Base-by-base conservation (phyloP, 1,284 basidiomycete species). In the Ganoderma lingzhi region DNA sequence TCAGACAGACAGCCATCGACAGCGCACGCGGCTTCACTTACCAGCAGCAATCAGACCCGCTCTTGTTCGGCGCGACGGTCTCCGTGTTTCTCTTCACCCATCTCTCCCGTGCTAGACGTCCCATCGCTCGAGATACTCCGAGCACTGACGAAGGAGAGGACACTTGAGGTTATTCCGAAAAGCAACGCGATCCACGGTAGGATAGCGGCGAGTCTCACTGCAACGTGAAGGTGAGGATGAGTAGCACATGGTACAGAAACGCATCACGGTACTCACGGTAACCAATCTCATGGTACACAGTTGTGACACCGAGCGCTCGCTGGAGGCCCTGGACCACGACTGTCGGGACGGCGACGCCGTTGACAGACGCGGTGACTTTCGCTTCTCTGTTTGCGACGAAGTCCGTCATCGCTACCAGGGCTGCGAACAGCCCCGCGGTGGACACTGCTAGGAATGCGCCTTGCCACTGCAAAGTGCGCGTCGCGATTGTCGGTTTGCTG, bases 301-400 rank as follows among this genome's bases (percentile, higher is more conserved):
- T 77, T 6, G 84, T 84, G 14, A 83, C 73, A 5, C 88, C 88
- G 9, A 85, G 76, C 59, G 70, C 64, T 17, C 74, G 67, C 73
- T 86, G 81, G 15, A 83, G 75, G 23, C 71, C 69, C 71, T 85
- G 77, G 44, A 91, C 79, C 4, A 83, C 37, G 2, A 72, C 65
- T 5, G 78, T 75, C 0, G 87, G 83, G 12, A 91, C 67, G 39
- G 78, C 73, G 1, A 80, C 37, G 6, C 75, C 77, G 6, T 78
- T 80, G 62, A 88, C 66, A 58, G 78, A 82, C 6, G 86, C 88
- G 23, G 76, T 76, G 66, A 90, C 80, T 53, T 80, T 78, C 15
- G 85, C 88, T 41, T 77, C 75, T n/a, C 83, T 80, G 60, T 80
- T 89, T 23, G 83, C 83, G 71, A 86, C 86, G 77, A 85, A 86